Conservation (phyloP, 306 rosid genomes). For the Coriaria nepalensis region DNA sequence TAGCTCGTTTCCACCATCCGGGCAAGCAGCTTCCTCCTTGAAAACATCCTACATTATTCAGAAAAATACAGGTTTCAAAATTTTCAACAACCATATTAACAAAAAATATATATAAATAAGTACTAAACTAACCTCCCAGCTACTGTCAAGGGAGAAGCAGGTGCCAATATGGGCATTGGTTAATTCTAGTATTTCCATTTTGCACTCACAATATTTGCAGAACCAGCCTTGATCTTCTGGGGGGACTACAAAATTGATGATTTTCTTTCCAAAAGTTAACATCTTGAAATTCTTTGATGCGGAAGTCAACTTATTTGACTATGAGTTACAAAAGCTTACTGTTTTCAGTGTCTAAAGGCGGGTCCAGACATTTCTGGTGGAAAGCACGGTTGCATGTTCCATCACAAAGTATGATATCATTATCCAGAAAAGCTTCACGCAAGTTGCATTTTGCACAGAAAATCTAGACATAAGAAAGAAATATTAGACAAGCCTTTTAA, state of each 20-base stretch:
- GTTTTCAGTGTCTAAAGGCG: constrained; percentile 60
- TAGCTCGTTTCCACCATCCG: constrained; percentile 37
- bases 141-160: constrained; percentile 45
- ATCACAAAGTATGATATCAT: constrained; percentile 68
- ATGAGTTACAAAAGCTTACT: constrained; percentile 60
- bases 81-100: no score
- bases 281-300: no score
- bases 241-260: constrained; percentile 38
- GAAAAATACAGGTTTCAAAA: constrained; percentile 7
- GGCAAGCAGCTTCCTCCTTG: constrained; percentile 76
- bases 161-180: constrained; percentile 87
- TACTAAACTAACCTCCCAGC: constrained; percentile 75
- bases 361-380: constrained; percentile 79
- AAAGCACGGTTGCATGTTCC: constrained; percentile 83
- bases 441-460: constrained; percentile 73
- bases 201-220: constrained; percentile 76
- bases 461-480: constrained; percentile 34
- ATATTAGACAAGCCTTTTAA: not conserved
- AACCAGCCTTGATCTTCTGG: constrained; percentile 79
- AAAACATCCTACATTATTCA: constrained; percentile 53
- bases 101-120: no score
- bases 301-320: no score
- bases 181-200: constrained; percentile 62
- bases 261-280: no score
- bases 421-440: constrained; percentile 52